Evolutionary conservation across 2,329 filamentous ascomycete genomes (phyloP).

Genomic region (Grosmannia penicillata): DNA sequence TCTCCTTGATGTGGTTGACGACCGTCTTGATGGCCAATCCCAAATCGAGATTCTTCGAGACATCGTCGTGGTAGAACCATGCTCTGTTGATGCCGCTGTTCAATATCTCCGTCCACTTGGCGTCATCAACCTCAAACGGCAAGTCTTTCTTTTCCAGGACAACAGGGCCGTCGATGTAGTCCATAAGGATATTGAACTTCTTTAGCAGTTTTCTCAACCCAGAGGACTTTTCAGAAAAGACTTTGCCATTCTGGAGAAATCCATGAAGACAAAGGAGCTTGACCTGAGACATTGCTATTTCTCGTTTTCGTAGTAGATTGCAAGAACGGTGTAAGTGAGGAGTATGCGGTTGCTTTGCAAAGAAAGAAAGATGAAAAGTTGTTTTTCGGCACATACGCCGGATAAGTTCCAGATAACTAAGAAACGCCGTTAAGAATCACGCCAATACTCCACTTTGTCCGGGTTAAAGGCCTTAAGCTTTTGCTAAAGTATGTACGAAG

Average conservation of each 20-base stretch:
- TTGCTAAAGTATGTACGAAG: not conserved
- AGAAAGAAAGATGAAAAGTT: not conserved
- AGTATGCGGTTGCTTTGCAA: not conserved
- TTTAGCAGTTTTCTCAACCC: slow-evolving; percentile 4
- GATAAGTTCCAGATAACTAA: not conserved
- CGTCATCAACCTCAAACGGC: slow-evolving; percentile 4
- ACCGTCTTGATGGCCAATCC: not conserved
- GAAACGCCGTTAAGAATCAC: not conserved
- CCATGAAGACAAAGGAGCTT: slow-evolving; percentile 5
- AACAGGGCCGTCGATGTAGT: slow-evolving; percentile 5
- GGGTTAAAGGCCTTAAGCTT: not conserved
- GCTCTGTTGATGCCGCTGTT: slow-evolving; percentile 2
- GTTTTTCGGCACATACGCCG: not conserved
- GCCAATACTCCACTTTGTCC: not conserved
- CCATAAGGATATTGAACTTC: slow-evolving; percentile 4
- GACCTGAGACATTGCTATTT: not conserved
- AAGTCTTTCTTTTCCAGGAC: slow-evolving; percentile 5
- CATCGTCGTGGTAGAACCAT: slow-evolving; percentile 5
- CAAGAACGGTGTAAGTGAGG: not conserved
- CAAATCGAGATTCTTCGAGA: slow-evolving; percentile 6
- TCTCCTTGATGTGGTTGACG: slow-evolving; percentile 3
- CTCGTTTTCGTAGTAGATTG: not conserved
- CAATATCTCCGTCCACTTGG: slow-evolving; percentile 3
- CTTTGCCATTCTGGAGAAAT: slow-evolving; percentile 4
- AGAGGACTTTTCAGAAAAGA: slow-evolving; percentile 5